A percentile compares a stretch with the other conserved stretches of the same genome.
Evolutionary conservation across 345 rosid genomes (phyloP).

Genomic region (Stellera chamaejasme): DNA sequence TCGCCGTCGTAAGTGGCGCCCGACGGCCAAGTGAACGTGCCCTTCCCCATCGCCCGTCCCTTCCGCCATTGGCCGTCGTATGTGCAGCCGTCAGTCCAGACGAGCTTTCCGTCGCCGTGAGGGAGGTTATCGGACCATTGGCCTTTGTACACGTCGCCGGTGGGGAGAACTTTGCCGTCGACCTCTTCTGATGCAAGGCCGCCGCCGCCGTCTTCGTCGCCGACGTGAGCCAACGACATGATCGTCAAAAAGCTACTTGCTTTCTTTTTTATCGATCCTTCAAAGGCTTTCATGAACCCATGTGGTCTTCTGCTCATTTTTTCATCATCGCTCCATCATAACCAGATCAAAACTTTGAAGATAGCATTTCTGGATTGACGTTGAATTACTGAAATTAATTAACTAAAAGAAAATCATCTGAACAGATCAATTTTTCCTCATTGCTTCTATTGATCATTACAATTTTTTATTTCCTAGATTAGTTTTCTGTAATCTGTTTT

Average conservation of each 20-base stretch:
- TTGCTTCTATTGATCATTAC: too few relatives aligned
- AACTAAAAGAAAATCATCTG: too few relatives aligned
- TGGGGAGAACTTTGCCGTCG: constrained; percentile 47
- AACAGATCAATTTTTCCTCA: too few relatives aligned
- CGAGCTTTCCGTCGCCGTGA: constrained; percentile 74
- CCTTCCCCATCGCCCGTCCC: constrained; percentile 73
- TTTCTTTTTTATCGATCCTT: constrained; percentile 22
- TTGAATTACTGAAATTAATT: too few relatives aligned
- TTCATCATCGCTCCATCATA: neutral
- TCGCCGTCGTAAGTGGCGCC: constrained; percentile 98
- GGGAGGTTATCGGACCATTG: constrained; percentile 62
- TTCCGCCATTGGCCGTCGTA: constrained; percentile 80
- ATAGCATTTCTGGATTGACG: too few relatives aligned
- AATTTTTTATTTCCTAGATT: too few relatives aligned
- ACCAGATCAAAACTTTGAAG: too few relatives aligned
- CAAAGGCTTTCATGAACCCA: constrained; percentile 32
- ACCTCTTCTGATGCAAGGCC: constrained; percentile 31
- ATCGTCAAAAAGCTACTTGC: constrained; percentile 25
- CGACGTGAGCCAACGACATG: constrained; percentile 89
- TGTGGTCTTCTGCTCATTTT: constrained; percentile 30
- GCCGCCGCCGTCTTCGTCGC: constrained; percentile 48
- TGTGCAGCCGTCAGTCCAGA: constrained; percentile 95
- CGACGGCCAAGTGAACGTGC: constrained; percentile 86
- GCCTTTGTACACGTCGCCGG: constrained; percentile 88
- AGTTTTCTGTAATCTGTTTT: too few relatives aligned